Evolutionary conservation across 352 stramenopile species (phyloP).

Genomic region (Albugo laibachii): DNA sequence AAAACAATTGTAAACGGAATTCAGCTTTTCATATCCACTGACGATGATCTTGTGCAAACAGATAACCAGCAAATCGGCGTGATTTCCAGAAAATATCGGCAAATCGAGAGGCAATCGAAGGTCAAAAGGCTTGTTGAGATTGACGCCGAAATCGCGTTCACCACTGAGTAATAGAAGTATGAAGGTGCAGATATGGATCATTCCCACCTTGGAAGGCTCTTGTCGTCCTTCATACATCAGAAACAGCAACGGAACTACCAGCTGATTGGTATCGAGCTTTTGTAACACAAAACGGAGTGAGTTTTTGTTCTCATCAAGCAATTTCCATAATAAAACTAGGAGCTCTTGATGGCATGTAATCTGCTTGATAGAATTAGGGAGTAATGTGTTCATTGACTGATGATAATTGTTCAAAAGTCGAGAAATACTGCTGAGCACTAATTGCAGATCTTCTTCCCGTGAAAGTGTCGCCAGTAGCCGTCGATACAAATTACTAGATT

Average conservation of each 20-base stretch:
- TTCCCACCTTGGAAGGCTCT: constrained; percentile 83
- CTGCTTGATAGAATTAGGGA: constrained; percentile 86
- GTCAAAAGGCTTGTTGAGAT: constrained; percentile 92
- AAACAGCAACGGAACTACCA: constrained; percentile 72
- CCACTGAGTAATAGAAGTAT: constrained; percentile 92
- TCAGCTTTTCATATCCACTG: constrained; percentile 91
- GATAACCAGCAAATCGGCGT: constrained; percentile 93
- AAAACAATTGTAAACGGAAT: constrained; percentile 96
- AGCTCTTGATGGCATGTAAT: constrained; percentile 95
- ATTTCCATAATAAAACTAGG: constrained; percentile 95
- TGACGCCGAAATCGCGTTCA: constrained; percentile 93
- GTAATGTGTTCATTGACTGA: constrained; percentile 83
- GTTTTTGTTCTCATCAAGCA: constrained; percentile 92
- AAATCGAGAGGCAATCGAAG: constrained; percentile 88
- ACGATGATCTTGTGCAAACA: constrained; percentile 97
- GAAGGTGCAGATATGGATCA: constrained; percentile 98
- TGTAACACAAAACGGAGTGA: constrained; percentile 91
- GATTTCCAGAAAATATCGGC: constrained; percentile 88
- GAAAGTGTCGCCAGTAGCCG: constrained; percentile 42
- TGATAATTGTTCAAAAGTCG: constrained; percentile 95
- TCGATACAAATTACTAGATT: constrained; percentile 26
- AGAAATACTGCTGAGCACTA: constrained; percentile 87
- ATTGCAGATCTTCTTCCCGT: constrained; percentile 75
- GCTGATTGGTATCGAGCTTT: constrained; percentile 84
- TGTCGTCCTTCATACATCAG: constrained; percentile 89